Evolutionary conservation across 371 early-diverging fungal genomes (phyloP).

Genomic region (Parasitella parasitica): DNA sequence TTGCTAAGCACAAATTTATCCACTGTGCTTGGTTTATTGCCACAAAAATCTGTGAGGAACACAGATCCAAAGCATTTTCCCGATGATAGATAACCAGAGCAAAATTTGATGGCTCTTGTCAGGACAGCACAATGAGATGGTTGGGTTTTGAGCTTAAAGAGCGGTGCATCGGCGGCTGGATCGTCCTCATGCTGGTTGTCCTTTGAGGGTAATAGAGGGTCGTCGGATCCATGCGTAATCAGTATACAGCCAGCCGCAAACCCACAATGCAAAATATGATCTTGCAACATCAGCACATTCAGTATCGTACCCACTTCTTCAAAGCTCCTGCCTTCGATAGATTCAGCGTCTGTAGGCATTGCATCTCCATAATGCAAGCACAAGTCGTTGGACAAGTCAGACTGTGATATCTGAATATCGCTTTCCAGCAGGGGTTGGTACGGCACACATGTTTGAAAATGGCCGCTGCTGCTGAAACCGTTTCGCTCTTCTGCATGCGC

Average conservation of each 20-base stretch:
- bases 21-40: conserved; percentile 5
- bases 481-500: conserved; percentile 13
- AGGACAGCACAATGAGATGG: background rate
- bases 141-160: background rate
- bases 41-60: conserved; percentile 33
- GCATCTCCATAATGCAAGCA: conserved; percentile 27
- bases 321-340: conserved; percentile 26
- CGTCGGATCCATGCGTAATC: conserved; percentile 21
- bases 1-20: conserved; percentile 35
- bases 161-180: background rate
- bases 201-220: conserved; percentile 10
- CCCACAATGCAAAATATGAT: conserved; percentile 43
- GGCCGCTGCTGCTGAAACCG: background rate
- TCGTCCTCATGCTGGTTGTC: background rate
- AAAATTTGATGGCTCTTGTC: conserved; percentile 25
- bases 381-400: conserved; percentile 14
- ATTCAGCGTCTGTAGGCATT: conserved; percentile 13
- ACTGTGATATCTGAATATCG: conserved; percentile 27
- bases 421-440: conserved; percentile 32
- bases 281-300: conserved; percentile 38
- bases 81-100: conserved; percentile 18
- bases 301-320: conserved; percentile 43
- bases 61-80: conserved; percentile 28
- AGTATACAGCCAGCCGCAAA: conserved; percentile 43
- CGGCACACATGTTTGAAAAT: conserved; percentile 30